Base-by-base conservation (phyloP, 495 filamentous ascomycete species). In the Podospora didyma region DNA sequence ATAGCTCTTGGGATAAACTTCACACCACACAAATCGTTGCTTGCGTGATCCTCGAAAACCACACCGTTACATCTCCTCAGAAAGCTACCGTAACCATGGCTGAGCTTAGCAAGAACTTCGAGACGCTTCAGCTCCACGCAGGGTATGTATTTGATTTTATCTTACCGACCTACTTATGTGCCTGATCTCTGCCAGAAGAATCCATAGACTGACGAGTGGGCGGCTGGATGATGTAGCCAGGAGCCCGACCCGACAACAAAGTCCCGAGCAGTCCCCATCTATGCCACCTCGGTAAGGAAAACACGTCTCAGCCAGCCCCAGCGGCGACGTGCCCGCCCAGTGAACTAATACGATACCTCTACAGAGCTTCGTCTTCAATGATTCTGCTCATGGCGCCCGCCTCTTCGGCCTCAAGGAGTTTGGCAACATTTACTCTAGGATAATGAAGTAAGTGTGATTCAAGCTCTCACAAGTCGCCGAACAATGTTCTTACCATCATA, bases 381-480 rank as follows among this genome's bases (percentile, higher is more conserved):
- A 97, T 77, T 96, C 90, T 35, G 94, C 92, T 49, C 94, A 97
- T 71, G 94, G 92, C 60, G 95, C 95, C 50, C 86, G 93, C 66
- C 86, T 98, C 22, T 98, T 98, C 69, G 90, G 90, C 62, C 90
- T 98, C 74, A 96, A 97, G 71, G 93, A 97, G 72, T 93, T 95
- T 69, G 95, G 93, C 69, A 97, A 98, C 74, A 97, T 98, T 75
- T 98, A 98, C 80, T 91, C 87, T 65, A 88, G 94, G 54, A 94
- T 98, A 63, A 96, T 95, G 91, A 98, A 98, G 79, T 82, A 51
- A 64, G 77, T 70, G 19, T 31, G 17, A n/a, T 17, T 10, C 2
- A 5, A 51, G 20, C 31, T 39, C 49, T n/a, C 22, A 16, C n/a
- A 23, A 22, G 3, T 12, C 26, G 10, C 50, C 14, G 19, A 7